Conservation (phyloP, 2,329 filamentous ascomycete species). For the Gliomastix tumulicola region DNA sequence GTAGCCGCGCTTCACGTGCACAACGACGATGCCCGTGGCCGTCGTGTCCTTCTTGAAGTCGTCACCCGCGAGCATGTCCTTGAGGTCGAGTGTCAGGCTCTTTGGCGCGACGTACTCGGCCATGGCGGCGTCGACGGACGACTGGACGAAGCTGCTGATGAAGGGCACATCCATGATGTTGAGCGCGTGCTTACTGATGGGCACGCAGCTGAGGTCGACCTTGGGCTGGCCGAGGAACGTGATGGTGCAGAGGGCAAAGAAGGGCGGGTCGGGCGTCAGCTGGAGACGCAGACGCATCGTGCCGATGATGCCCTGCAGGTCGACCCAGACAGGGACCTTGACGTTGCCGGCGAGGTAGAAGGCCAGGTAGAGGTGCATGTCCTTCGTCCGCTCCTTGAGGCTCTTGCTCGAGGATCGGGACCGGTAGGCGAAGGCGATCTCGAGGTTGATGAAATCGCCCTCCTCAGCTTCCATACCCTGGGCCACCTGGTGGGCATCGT, state of each 20-base stretch:
- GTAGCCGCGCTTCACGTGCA: slow-evolving; percentile 59
- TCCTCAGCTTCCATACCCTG: slow-evolving; percentile 70
- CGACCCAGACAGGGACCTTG: slow-evolving; percentile 63
- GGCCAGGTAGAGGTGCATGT: slow-evolving; percentile 58
- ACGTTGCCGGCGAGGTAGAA: slow-evolving; percentile 59
- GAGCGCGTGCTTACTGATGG: slow-evolving; percentile 59
- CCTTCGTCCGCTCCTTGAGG: slow-evolving; percentile 62
- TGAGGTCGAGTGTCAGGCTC: slow-evolving; percentile 65
- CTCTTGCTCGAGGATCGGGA: slow-evolving; percentile 54
- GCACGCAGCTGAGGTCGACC: slow-evolving; percentile 63
- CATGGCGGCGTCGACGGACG: slow-evolving; percentile 65
- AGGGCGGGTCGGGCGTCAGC: slow-evolving; percentile 68
- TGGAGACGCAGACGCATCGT: slow-evolving; percentile 64
- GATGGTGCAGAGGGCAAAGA: slow-evolving; percentile 67
- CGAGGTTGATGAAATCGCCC: slow-evolving; percentile 71
- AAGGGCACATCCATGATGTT: slow-evolving; percentile 72
- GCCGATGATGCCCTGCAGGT: slow-evolving; percentile 65
- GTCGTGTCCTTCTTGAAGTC: slow-evolving; percentile 72
- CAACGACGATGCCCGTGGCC: slow-evolving; percentile 56
- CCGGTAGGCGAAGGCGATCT: slow-evolving; percentile 68
- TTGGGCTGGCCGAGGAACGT: slow-evolving; percentile 71
- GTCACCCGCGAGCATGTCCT: slow-evolving; percentile 71
- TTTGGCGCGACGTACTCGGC: slow-evolving; percentile 73
- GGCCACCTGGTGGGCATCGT: slow-evolving; percentile 24
- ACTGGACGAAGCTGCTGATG: slow-evolving; percentile 69